Evolutionary conservation across 179 eudicot species (phyloP), one percentile per base, ranked within the genome.

Genomic region (Sideroxylon spinosum): DNA sequence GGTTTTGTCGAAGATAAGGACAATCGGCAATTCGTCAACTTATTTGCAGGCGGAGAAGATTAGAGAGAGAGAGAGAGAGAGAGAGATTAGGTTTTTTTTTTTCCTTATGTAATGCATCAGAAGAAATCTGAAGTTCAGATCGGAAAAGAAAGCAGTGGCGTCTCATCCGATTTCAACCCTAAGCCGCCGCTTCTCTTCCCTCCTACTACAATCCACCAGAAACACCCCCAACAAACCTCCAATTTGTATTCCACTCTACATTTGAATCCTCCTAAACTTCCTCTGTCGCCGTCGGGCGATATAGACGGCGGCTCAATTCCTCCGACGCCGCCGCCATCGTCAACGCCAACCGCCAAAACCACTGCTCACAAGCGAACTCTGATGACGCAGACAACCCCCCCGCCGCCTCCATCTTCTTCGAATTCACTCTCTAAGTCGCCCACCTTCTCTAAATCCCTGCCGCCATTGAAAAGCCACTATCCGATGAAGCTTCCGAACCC

Each of bases 121-220:
- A 92, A 92, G 87, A 91, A 92, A 91, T 89, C 95, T 48, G 93
- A 92, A 86, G 86, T 89, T 79, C 97, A 92, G 86, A 92, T 92
- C 94, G 97, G 94, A 86, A 87, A 85, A 90, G 97, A 90, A 85
- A 92, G 94, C 94, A 88, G 83, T 82, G 94, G 89, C 83, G 78
- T 92, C 87, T 92, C 97, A 90, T 92, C 97, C 97, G 97, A 90
- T 90, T 91, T 87, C 81, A 91, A 85, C 71, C 92, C 90, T 32
- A 81, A 84, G 71, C 96, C 93, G 68, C 91, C 83, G 5, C 68
- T 81, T 10, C 44, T 55, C 23, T 59, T 86, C 9, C 82, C 78
- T 10, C 80, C 32, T 19, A 81, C 86, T 37, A 37, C 5, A 59
- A 79, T 78, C 59, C 64, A 63, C 66, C 82, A 80, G 7, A 79